These are phyloP conservation scores for Serendipita sp. DNA, from an alignment of 768 basidiomycete species.

Conservation along the genomic window DNA sequence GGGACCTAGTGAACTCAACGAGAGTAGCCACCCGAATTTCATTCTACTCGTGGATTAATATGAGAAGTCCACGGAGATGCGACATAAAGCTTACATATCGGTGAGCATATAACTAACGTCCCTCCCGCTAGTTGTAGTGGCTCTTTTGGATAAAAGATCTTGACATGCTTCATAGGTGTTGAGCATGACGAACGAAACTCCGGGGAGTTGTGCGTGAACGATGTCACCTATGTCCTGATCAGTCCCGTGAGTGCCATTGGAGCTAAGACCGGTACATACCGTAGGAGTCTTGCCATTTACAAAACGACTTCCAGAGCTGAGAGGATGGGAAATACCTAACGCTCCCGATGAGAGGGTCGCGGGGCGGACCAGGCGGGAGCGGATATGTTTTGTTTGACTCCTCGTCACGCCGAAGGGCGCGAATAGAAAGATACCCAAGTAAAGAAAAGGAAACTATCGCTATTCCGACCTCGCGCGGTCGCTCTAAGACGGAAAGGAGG, in stretches of 20 bases:
- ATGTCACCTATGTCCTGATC: constrained; percentile 11
- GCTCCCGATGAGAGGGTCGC: too few relatives aligned
- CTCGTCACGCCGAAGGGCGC: too few relatives aligned
- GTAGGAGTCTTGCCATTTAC: constrained; percentile 7
- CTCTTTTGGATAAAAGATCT: constrained; percentile 13
- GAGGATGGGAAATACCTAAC: too few relatives aligned
- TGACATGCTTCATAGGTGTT: constrained; percentile 11
- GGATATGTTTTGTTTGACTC: too few relatives aligned
- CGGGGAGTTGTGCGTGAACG: constrained; percentile 14
- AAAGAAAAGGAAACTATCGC: too few relatives aligned
- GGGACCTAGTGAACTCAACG: neutral
- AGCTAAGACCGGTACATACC: neutral
- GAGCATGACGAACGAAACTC: constrained; percentile 13
- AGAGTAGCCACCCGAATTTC: neutral
- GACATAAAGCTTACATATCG: constrained; percentile 4
- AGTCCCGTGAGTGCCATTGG: neutral
- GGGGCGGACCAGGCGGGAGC: too few relatives aligned
- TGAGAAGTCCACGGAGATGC: neutral
- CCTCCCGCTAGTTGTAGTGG: constrained; percentile 14
- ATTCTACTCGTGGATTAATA: neutral
- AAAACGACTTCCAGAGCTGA: too few relatives aligned
- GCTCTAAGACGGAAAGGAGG: too few relatives aligned
- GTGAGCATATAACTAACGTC: neutral
- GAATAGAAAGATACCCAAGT: too few relatives aligned
- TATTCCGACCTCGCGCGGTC: too few relatives aligned